Evolutionary conservation across 164 flowering plant species (phyloP).

Genomic region (Dillenia turbinata): DNA sequence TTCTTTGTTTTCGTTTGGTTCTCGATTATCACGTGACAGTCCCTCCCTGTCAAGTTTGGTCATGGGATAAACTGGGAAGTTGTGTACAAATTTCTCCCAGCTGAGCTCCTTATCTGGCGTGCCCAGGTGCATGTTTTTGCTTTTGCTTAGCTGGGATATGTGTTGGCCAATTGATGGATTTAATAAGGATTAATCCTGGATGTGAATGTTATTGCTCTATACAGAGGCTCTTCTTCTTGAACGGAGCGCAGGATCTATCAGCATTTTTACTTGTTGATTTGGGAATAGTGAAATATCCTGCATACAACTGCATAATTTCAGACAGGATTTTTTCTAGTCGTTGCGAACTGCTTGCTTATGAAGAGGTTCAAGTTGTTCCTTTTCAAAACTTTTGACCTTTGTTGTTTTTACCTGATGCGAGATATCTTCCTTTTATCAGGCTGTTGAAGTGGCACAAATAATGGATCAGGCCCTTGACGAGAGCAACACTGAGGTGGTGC

Average conservation of each 20-base stretch:
- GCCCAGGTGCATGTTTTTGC: constrained; percentile 48
- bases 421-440: constrained; percentile 35
- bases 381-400: not conserved
- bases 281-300: constrained; percentile 82
- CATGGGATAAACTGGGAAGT: constrained; percentile 38
- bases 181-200: too few species aligned
- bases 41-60: constrained; percentile 38
- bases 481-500: constrained; percentile 40
- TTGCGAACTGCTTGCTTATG: constrained; percentile 66
- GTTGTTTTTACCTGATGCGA: constrained; percentile 7
- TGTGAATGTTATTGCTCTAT: constrained; percentile 8
- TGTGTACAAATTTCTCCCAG: constrained; percentile 60
- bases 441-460: constrained; percentile 83
- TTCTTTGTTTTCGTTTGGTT: constrained; percentile 5
- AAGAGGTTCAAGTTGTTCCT: constrained; percentile 52
- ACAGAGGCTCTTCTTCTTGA: constrained; percentile 91
- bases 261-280: constrained; percentile 79
- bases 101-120: constrained; percentile 84
- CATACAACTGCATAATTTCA: constrained; percentile 62
- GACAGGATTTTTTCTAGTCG: constrained; percentile 50
- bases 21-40: constrained; percentile 33
- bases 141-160: not conserved
- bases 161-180: too few species aligned
- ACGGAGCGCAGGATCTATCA: constrained; percentile 87
- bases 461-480: constrained; percentile 81